phyloP scores from a whole-genome alignment of 352 stramenopile genomes.

The Phytophthora sansomeana region DNA sequence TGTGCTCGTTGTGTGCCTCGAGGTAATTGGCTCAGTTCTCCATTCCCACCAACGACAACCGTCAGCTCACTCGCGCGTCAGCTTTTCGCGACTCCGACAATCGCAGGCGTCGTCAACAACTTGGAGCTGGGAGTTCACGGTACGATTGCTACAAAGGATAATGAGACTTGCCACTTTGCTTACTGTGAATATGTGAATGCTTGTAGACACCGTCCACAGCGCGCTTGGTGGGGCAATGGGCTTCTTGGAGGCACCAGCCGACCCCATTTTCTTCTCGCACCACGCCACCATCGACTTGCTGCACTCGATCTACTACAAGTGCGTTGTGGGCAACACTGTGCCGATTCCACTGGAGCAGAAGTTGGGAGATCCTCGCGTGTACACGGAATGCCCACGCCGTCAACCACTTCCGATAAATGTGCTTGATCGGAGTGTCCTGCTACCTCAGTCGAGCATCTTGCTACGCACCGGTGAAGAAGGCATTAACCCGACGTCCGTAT shows the following conservation, averaged over 20 bases:
- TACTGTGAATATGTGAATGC: constrained; percentile 14
- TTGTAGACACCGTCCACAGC: constrained; percentile 84
- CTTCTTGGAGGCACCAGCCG: constrained; percentile 73
- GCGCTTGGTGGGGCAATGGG: constrained; percentile 74
- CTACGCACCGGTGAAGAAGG: constrained; percentile 61
- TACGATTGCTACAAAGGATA: constrained; percentile 38
- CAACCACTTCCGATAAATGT: constrained; percentile 36
- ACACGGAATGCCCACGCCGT: constrained; percentile 59
- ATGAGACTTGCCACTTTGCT: constrained; percentile 1
- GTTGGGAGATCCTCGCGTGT: constrained; percentile 69
- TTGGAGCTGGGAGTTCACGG: constrained; percentile 82
- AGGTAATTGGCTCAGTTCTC: constrained; percentile 58
- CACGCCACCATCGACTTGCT: constrained; percentile 86
- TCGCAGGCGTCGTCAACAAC: constrained; percentile 67
- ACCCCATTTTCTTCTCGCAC: constrained; percentile 91
- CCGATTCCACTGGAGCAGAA: constrained; percentile 63
- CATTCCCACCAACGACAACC: constrained; percentile 72
- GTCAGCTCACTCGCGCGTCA: constrained; percentile 81
- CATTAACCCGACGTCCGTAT: constrained; percentile 57
- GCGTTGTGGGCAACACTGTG: constrained; percentile 67
- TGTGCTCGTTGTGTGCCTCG: constrained; percentile 80
- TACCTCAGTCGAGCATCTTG: constrained; percentile 62
- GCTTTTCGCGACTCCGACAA: constrained; percentile 74
- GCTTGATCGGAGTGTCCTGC: constrained; percentile 60
- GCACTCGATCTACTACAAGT: constrained; percentile 89